Evolutionary conservation across 768 basidiomycete species (phyloP), one percentile per base, ranked within the genome.

Genomic region (Crepidotus variabilis): DNA sequence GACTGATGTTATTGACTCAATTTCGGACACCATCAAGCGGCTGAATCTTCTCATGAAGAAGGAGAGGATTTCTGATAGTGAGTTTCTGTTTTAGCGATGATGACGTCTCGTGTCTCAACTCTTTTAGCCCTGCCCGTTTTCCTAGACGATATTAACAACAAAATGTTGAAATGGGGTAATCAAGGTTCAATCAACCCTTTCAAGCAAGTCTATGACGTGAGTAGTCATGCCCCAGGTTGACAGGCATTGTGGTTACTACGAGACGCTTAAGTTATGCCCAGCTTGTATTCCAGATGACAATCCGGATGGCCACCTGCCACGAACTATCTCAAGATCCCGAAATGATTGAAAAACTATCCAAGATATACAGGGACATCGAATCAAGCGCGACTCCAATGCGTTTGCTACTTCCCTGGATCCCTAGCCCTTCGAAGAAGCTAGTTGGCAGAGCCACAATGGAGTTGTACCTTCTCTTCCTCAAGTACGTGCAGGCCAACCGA

Each of bases 351-450:
- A 60, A 58, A 11, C 52, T 71, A 3, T 57, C 61, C 20, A 11
- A 61, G 2, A 50, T 65, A 6, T 71, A 63, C 35, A 61, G 58
- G 60, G 48, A 47, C 11, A 53, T 56, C 8, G 55, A 51, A 33
- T 36, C 32, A 16, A 56, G 48, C n/a, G 61, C 43, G 4, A 77
- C 75, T 0, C 71, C 69, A 4, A 61, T 61, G 6, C 60, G 64
- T 16, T 62, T 72, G 1, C 56, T 73, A 1, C 61, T 77, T 11
- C 73, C 74, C 1, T 73, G 70, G 70, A 67, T 75, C 51, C 72
- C 73, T n/a, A 61, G 71, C 13, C 55, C 50, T 1, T 70, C 71
- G 0, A 71, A 69, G 52, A 68, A 63, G 50, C 59, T 61, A 22
- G 71, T 69, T 58, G 63, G 67, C 32, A 54, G 56, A 1, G 70